These are phyloP conservation scores for Metschnikowia noctiluminum DNA, from an alignment of 805 yeast species.

Conservation along the genomic window DNA sequence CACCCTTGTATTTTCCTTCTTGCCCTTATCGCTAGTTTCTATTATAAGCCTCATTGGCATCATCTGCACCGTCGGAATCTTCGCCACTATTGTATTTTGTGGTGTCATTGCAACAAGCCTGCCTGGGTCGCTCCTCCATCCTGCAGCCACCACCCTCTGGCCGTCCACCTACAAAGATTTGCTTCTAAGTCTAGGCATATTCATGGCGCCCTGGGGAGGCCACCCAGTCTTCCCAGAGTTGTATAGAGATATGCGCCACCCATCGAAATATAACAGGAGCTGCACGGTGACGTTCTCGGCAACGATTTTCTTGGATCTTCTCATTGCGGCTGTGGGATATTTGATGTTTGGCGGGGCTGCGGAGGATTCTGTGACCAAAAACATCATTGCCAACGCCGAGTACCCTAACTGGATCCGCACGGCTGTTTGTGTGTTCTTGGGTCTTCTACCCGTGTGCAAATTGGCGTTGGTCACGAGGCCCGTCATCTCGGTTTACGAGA, in stretches of 20 bases:
- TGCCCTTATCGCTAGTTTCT: slow-evolving; percentile 55
- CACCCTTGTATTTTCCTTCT: slow-evolving; percentile 48
- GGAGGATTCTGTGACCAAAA: slow-evolving; percentile 74
- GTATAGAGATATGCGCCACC: slow-evolving; percentile 72
- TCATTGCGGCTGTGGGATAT: slow-evolving; percentile 64
- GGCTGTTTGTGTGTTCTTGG: slow-evolving; percentile 31
- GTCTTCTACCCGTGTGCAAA: slow-evolving; percentile 39
- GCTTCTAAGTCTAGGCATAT: slow-evolving; percentile 55
- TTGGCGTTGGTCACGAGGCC: slow-evolving; percentile 40
- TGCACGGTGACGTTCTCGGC: slow-evolving; percentile 54
- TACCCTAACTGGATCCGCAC: slow-evolving; percentile 58
- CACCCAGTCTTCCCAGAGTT: slow-evolving; percentile 81
- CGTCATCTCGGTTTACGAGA: slow-evolving; percentile 37
- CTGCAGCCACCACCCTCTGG: slow-evolving; percentile 40
- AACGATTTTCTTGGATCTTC: slow-evolving; percentile 55
- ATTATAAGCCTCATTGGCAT: slow-evolving; percentile 56
- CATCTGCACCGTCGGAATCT: slow-evolving; percentile 49
- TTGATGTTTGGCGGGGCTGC: slow-evolving; percentile 76
- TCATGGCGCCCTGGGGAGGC: slow-evolving; percentile 80
- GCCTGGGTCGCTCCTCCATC: slow-evolving; percentile 56
- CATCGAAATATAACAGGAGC: slow-evolving; percentile 52
- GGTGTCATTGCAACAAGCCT: slow-evolving; percentile 39
- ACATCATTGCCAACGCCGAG: slow-evolving; percentile 60
- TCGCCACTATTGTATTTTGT: slow-evolving; percentile 43
- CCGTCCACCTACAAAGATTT: slow-evolving; percentile 34